Percentiles rank a stretch among this genome's conserved stretches.
Conservation (phyloP, 257 asterid species). For the Petunia axillaris region DNA sequence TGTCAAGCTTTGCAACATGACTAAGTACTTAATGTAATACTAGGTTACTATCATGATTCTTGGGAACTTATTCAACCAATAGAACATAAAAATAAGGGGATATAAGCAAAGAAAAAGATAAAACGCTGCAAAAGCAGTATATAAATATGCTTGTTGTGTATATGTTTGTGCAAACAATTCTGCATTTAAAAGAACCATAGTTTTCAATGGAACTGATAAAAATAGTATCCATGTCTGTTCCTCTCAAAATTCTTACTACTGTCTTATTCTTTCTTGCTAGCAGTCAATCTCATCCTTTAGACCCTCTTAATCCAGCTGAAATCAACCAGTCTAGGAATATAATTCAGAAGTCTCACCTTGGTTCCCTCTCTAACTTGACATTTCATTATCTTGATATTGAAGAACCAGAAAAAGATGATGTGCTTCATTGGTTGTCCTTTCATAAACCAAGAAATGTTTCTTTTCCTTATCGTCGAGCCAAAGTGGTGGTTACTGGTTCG, state of each 20-base stretch:
- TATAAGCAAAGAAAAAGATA: background rate
- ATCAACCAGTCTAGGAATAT: conserved; percentile 39
- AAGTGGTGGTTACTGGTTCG: conserved; percentile 60
- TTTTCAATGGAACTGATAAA: background rate
- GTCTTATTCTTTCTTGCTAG: conserved; percentile 6
- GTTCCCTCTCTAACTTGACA: conserved; percentile 43
- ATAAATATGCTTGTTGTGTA: background rate
- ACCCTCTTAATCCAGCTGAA: conserved; percentile 62
- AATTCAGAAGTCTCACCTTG: conserved; percentile 41
- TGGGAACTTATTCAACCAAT: background rate
- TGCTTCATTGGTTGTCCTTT: conserved; percentile 52
- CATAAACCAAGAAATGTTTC: conserved; percentile 15
- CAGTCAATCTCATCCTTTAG: conserved; percentile 54
- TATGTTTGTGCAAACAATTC: background rate
- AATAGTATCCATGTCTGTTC: conserved; percentile 30
- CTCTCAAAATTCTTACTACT: conserved; percentile 27
- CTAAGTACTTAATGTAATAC: background rate
- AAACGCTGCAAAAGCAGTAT: background rate
- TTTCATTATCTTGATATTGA: conserved; percentile 63
- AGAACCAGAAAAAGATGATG: conserved; percentile 62
- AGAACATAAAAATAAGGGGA: background rate
- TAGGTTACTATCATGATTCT: background rate
- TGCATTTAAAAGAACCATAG: too few relatives aligned
- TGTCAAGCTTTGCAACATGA: background rate
- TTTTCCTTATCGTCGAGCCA: conserved; percentile 55